Evolutionary conservation across 208 protist species (phyloP).

Genomic region (Naegleria gruberi): DNA sequence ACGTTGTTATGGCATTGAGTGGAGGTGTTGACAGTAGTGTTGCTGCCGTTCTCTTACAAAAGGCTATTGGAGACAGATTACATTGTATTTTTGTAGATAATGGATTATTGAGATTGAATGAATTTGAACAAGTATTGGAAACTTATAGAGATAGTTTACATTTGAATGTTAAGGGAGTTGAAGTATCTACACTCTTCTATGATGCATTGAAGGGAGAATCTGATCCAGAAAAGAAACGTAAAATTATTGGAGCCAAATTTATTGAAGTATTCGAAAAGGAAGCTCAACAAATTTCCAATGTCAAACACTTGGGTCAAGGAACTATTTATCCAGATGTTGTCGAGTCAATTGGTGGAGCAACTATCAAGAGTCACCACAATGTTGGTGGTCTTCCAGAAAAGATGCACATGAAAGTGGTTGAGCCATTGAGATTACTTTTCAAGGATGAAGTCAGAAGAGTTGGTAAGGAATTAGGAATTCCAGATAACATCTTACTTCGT

Average conservation of each 20-base stretch:
- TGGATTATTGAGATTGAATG: conserved; percentile 90
- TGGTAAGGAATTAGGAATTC: conserved; percentile 78
- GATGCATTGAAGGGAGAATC: conserved; percentile 49
- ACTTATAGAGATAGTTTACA: conserved; percentile 48
- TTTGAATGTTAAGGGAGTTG: conserved; percentile 39
- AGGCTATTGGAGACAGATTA: conserved; percentile 85
- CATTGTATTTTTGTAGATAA: conserved; percentile 95
- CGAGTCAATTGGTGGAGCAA: conserved; percentile 74
- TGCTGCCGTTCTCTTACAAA: conserved; percentile 84
- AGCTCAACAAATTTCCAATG: conserved; percentile 43
- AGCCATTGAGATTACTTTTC: conserved; percentile 91
- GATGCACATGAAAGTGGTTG: conserved; percentile 84
- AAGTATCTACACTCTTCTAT: conserved; percentile 53
- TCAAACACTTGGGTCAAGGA: conserved; percentile 77
- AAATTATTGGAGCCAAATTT: conserved; percentile 97
- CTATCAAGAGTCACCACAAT: conserved; percentile 98
- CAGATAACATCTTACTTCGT: conserved; percentile 72
- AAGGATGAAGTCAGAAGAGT: conserved; percentile 95
- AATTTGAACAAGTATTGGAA: conserved; percentile 65
- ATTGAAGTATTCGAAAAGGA: conserved; percentile 78
- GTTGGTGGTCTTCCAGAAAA: conserved; percentile 84
- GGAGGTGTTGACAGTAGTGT: conserved; percentile 96
- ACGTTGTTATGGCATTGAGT: conserved; percentile 87
- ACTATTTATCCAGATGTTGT: conserved; percentile 94
- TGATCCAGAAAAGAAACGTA: conserved; percentile 85